These are phyloP conservation scores for Pythium sukuiense DNA, from an alignment of 352 stramenopile genomes.

Conservation along the genomic window DNA sequence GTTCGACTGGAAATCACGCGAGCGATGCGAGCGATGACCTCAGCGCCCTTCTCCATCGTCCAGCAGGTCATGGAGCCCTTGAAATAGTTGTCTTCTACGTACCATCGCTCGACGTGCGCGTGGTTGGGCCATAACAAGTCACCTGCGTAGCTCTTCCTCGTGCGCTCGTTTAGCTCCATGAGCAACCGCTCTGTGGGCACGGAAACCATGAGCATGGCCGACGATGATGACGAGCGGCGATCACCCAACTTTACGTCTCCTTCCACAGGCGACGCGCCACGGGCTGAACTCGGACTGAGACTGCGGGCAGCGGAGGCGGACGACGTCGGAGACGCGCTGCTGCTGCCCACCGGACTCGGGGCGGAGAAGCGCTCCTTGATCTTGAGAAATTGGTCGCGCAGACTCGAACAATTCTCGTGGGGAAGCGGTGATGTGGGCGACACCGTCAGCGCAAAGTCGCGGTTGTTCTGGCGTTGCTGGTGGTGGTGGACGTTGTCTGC, in stretches of 20 bases:
- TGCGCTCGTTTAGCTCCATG: slow-evolving; percentile 30
- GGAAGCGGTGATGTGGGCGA: slow-evolving; percentile 38
- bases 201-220: slow-evolving; percentile 4
- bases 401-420: slow-evolving; percentile 68
- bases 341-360: slow-evolving; percentile 28
- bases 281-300: slow-evolving; percentile 2
- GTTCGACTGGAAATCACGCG: slow-evolving; percentile 35
- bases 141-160: slow-evolving; percentile 23
- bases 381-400: slow-evolving; percentile 81
- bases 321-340: slow-evolving; percentile 5
- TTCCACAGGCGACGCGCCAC: slow-evolving; percentile 1
- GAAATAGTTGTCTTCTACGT: slow-evolving; percentile 69
- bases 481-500: slow-evolving; percentile 23
- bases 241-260: not conserved
- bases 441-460: slow-evolving; percentile 59
- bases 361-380: slow-evolving; percentile 77
- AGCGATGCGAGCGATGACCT: slow-evolving; percentile 60
- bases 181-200: slow-evolving; percentile 27
- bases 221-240: slow-evolving; percentile 9
- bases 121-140: slow-evolving; percentile 45
- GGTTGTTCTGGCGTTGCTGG: slow-evolving; percentile 40
- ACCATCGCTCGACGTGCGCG: slow-evolving; percentile 66
- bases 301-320: slow-evolving; percentile 3
- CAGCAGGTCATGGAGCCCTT: slow-evolving; percentile 75
- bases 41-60: slow-evolving; percentile 67